Conservation (phyloP, 164 flowering plant species). For the Protea cynaroides region DNA sequence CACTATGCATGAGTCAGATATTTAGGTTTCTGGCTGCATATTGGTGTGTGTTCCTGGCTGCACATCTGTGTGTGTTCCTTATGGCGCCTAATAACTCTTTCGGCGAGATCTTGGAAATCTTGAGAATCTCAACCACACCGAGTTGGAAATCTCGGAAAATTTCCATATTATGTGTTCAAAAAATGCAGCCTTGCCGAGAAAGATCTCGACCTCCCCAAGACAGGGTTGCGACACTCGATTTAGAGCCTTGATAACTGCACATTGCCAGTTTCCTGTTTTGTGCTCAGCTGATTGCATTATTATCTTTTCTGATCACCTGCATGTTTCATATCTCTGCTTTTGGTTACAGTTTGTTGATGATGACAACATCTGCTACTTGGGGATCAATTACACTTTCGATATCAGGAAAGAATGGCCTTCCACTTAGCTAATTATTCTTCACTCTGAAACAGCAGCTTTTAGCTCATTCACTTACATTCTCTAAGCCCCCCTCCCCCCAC, state of each 20-base stretch:
- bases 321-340: neutral
- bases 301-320: neutral
- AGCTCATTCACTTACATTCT: neutral
- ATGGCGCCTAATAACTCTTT: neutral
- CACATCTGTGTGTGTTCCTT: neutral
- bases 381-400: conserved; percentile 35
- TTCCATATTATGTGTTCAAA: too few species aligned
- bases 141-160: too few species aligned
- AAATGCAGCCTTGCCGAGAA: too few species aligned
- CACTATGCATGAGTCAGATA: neutral
- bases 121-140: too few species aligned
- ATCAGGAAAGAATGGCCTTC: conserved; percentile 36
- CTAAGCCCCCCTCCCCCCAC: too few species aligned
- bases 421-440: conserved; percentile 6
- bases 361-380: conserved; percentile 35
- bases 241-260: too few species aligned
- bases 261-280: neutral
- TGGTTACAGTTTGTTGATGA: conserved; percentile 36
- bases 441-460: neutral
- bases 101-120: too few species aligned
- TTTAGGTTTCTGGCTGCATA: neutral
- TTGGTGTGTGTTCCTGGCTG: too few species aligned
- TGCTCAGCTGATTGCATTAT: neutral
- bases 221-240: too few species aligned
- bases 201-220: too few species aligned